Evolutionary conservation across 345 rosid species (phyloP).

Genomic region (Melaleuca quinquenervia): DNA sequence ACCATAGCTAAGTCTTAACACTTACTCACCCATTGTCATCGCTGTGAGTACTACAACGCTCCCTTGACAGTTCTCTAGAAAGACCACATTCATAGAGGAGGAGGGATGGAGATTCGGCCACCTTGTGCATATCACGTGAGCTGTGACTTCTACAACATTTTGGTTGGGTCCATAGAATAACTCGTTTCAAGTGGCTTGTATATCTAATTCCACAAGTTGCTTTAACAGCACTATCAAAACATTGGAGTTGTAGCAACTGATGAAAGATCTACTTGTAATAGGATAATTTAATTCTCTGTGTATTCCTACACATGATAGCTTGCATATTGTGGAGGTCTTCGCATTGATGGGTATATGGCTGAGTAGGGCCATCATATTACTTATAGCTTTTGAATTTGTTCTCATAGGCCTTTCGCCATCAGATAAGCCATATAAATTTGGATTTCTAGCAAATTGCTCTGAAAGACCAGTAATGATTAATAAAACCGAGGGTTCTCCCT

Average conservation of each 20-base stretch:
- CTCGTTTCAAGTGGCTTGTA: not conserved
- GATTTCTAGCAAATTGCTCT: not conserved
- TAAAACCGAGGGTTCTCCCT: not conserved
- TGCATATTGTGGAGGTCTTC: not conserved
- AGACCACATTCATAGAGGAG: too few species aligned
- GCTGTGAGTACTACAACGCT: too few species aligned
- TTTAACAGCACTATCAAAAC: not conserved
- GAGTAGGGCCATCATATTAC: not conserved
- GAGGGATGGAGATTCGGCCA: too few species aligned
- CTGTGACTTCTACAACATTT: too few species aligned
- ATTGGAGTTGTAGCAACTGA: not conserved
- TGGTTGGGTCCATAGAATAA: not conserved
- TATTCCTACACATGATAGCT: not conserved
- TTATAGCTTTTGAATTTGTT: not conserved
- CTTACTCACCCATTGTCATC: not conserved
- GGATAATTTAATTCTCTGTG: not conserved
- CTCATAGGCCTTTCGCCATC: not conserved
- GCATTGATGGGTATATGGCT: not conserved
- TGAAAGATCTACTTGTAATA: not conserved
- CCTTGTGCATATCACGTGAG: too few species aligned
- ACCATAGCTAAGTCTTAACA: not conserved
- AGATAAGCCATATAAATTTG: not conserved
- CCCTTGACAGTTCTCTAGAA: too few species aligned
- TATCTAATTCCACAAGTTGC: not conserved
- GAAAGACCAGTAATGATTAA: not conserved